Conservation (phyloP, 2,329 filamentous ascomycete species). For the Zalaria obscura region DNA sequence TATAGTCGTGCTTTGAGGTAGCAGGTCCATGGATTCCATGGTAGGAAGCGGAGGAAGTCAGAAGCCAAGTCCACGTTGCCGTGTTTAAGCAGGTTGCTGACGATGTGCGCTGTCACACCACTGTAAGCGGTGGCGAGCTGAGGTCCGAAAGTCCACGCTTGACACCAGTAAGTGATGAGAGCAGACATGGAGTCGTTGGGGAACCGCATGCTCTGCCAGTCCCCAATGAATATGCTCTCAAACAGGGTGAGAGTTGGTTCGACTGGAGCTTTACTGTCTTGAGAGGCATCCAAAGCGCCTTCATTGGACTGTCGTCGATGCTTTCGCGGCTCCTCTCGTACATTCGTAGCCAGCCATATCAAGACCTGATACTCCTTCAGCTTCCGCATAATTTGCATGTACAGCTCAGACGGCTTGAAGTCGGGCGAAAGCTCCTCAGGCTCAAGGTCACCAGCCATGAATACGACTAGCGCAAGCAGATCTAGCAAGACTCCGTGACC, state of each 20-base stretch:
- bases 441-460: constrained; percentile 74
- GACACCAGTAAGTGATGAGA: constrained; percentile 31
- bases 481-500: constrained; percentile 66
- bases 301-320: constrained; percentile 1
- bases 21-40: constrained; percentile 42
- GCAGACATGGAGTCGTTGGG: constrained; percentile 14
- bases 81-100: constrained; percentile 29
- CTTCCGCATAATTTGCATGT: constrained; percentile 53
- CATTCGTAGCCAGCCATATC: constrained; percentile 43
- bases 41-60: constrained; percentile 53
- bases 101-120: constrained; percentile 22
- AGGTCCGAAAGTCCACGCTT: constrained; percentile 27
- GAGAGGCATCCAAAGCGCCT: not conserved
- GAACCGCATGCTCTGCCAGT: constrained; percentile 21
- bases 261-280: constrained; percentile 1
- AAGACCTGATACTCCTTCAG: constrained; percentile 64
- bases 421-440: constrained; percentile 53
- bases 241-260: constrained; percentile 17
- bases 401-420: constrained; percentile 50
- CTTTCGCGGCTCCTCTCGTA: constrained; percentile 32
- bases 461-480: constrained; percentile 67
- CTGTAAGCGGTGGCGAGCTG: constrained; percentile 24
- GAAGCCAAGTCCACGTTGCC: constrained; percentile 36
- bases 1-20: constrained; percentile 78
- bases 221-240: constrained; percentile 25